These are phyloP conservation scores for Dioszegia crocea DNA, from an alignment of 768 basidiomycete species.

Conservation along the genomic window DNA sequence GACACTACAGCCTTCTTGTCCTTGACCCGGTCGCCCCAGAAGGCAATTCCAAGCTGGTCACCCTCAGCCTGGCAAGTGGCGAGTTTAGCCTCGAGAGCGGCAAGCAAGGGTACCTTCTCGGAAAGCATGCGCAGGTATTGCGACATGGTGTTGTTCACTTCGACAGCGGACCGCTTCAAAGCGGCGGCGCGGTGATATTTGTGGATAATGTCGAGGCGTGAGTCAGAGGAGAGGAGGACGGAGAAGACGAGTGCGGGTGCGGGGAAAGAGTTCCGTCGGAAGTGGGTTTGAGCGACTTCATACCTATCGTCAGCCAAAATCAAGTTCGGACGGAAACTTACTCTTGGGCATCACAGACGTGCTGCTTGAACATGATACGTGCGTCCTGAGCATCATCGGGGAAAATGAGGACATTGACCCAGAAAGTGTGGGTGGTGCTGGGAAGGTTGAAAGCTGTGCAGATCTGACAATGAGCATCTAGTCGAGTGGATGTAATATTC, in stretches of 20 bases:
- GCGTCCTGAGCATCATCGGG: conserved; percentile 37
- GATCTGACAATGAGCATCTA: conserved; percentile 23
- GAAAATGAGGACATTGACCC: conserved; percentile 44
- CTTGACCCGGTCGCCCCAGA: conserved; percentile 33
- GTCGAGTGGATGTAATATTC: background rate
- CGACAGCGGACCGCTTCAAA: conserved; percentile 18
- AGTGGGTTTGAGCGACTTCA: conserved; percentile 34
- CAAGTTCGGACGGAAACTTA: conserved; percentile 21
- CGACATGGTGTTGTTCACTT: conserved; percentile 18
- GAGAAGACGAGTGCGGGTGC: conserved; percentile 43
- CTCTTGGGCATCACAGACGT: conserved; percentile 42
- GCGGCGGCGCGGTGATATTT: conserved; percentile 39
- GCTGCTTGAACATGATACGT: conserved; percentile 46
- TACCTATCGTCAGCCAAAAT: conserved; percentile 31
- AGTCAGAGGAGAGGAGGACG: conserved; percentile 42
- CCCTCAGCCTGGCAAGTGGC: conserved; percentile 10
- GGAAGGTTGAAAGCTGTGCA: conserved; percentile 43
- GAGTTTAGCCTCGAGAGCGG: conserved; percentile 32
- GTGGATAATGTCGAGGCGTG: conserved; percentile 38
- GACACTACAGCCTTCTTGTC: conserved; percentile 29
- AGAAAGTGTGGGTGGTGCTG: conserved; percentile 38
- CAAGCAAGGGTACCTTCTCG: conserved; percentile 20
- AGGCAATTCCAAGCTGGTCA: conserved; percentile 25
- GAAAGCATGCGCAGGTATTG: conserved; percentile 20
- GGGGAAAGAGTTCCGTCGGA: conserved; percentile 23